Percentiles rank a stretch among this genome's conserved stretches.
phyloP scores from a whole-genome alignment of 805 yeast species.

The Hanseniaspora nectarophila region DNA sequence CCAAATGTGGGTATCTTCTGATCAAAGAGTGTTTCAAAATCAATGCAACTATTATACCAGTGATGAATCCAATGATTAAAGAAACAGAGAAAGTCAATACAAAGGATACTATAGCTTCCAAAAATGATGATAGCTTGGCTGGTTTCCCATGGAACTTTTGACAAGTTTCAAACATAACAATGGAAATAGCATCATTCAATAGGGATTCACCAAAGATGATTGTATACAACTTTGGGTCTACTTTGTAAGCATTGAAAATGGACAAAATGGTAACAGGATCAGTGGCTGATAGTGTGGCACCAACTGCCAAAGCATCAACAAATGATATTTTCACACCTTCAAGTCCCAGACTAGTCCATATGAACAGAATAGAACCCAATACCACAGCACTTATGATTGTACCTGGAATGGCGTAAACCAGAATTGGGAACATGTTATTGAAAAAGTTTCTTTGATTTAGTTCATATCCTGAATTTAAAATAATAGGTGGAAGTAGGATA shows the following conservation, averaged over 20 bases:
- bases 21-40: conserved; percentile 84
- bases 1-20: conserved; percentile 91
- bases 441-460: conserved; percentile 92
- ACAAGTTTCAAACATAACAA: conserved; percentile 97
- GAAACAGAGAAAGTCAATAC: conserved; percentile 87
- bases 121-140: conserved; percentile 60
- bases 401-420: conserved; percentile 93
- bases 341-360: conserved; percentile 85
- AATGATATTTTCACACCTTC: conserved; percentile 82
- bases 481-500: conserved; percentile 87
- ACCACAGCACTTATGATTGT: conserved; percentile 87
- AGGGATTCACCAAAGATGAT: conserved; percentile 94
- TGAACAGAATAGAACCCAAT: conserved; percentile 70
- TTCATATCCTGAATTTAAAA: conserved; percentile 91
- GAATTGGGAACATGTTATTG: conserved; percentile 76
- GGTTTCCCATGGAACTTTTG: conserved; percentile 86
- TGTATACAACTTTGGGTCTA: conserved; percentile 93
- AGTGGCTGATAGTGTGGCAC: conserved; percentile 95
- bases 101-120: conserved; percentile 89
- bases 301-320: conserved; percentile 95
- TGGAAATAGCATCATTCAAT: conserved; percentile 92
- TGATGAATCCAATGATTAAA: conserved; percentile 72
- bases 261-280: conserved; percentile 96
- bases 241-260: conserved; percentile 93
- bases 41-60: conserved; percentile 82